phyloP scores from a whole-genome alignment of 495 filamentous ascomycete genomes.

The Durotheca rogersii region DNA sequence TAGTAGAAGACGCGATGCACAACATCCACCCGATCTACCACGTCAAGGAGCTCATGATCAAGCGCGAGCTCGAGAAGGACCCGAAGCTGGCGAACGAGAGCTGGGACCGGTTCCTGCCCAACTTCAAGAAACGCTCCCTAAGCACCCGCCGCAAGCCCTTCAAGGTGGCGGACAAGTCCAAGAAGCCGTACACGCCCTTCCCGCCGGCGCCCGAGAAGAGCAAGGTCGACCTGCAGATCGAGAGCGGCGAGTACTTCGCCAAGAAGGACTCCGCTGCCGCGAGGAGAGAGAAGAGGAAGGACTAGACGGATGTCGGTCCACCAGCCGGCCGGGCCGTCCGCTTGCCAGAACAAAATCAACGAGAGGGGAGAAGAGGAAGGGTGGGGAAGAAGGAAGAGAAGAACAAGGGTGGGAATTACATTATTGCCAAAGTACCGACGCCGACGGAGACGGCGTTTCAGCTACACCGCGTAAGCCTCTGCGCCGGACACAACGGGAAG shows the following conservation, averaged over 20 bases:
- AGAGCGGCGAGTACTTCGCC: slow-evolving; percentile 96
- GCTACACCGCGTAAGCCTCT: too few relatives aligned
- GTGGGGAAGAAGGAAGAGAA: slow-evolving; percentile 62
- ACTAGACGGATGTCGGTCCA: slow-evolving; percentile 79
- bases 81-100: slow-evolving; percentile 81
- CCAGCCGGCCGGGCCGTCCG: slow-evolving; percentile 85
- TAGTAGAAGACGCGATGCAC: slow-evolving; percentile 94
- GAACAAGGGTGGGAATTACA: slow-evolving; percentile 47
- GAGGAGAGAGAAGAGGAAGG: slow-evolving; percentile 76
- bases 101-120: slow-evolving; percentile 94
- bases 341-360: slow-evolving; percentile 73
- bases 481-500: too few relatives aligned
- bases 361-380: slow-evolving; percentile 65
- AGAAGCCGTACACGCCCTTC: slow-evolving; percentile 89
- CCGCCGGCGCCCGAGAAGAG: slow-evolving; percentile 59
- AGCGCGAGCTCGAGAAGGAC: slow-evolving; percentile 95
- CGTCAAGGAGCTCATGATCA: slow-evolving; percentile 99
- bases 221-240: slow-evolving; percentile 97
- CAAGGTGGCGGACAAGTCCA: slow-evolving; percentile 88
- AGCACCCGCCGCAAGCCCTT: slow-evolving; percentile 78
- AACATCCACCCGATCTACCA: slow-evolving; percentile 88
- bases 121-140: slow-evolving; percentile 95
- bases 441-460: too few relatives aligned
- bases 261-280: slow-evolving; percentile 81
- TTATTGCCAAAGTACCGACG: too few relatives aligned